A percentile compares a stretch with the other conserved stretches of the same genome.
These are phyloP conservation scores for Funneliformis mosseae DNA, from an alignment of 192 early-diverging fungal genomes.

Conservation along the genomic window DNA sequence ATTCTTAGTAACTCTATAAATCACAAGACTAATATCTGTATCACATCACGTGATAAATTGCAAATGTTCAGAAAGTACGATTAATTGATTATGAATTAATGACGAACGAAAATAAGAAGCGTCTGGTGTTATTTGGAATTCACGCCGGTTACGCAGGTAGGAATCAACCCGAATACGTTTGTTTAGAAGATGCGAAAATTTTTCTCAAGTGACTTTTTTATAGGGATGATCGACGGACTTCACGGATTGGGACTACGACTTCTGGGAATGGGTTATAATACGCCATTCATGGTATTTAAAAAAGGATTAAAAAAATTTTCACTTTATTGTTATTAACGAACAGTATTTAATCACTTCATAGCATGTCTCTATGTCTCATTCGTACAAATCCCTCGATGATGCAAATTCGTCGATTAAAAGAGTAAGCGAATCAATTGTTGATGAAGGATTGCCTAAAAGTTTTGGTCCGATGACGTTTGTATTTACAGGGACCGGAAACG, in stretches of 20 bases:
- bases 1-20: background rate
- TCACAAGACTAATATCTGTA: background rate
- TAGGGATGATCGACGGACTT: conserved; percentile 85
- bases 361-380: conserved; percentile 75
- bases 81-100: conserved; percentile 97
- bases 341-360: conserved; percentile 25
- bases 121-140: conserved; percentile 90
- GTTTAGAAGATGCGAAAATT: background rate
- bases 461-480: conserved; percentile 91
- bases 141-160: conserved; percentile 93
- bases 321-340: conserved; percentile 42
- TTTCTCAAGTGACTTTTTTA: background rate
- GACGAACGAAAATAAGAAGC: conserved; percentile 69
- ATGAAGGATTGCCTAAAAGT: conserved; percentile 83
- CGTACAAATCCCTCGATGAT: conserved; percentile 66
- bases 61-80: conserved; percentile 65
- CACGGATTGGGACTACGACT: conserved; percentile 92
- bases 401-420: conserved; percentile 61
- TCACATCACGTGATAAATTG: background rate
- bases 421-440: conserved; percentile 79
- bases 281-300: conserved; percentile 80
- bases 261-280: conserved; percentile 89
- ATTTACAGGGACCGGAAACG: conserved; percentile 92
- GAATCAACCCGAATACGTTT: background rate
- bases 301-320: background rate